These are phyloP conservation scores for Achaetomiella virescens DNA, from an alignment of 495 filamentous ascomycete species.

Conservation along the genomic window DNA sequence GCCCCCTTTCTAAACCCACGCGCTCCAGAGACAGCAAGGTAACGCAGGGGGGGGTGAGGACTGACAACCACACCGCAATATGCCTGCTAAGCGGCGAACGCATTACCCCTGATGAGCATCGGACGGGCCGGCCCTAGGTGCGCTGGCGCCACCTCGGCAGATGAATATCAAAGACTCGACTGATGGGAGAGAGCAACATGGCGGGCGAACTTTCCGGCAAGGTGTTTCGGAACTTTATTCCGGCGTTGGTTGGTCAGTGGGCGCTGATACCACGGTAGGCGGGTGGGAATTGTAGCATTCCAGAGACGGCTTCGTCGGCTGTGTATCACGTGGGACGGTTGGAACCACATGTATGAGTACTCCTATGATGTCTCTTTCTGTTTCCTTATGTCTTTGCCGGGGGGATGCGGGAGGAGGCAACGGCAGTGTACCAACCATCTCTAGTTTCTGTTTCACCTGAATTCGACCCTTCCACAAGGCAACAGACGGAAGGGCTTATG, in stretches of 20 bases:
- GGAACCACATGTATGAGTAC: neutral
- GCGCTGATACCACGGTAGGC: neutral
- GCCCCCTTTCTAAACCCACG: constrained; percentile 16
- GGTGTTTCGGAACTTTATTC: neutral
- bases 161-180: neutral
- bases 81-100: too few species aligned
- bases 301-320: neutral
- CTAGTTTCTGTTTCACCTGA: too few species aligned
- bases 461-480: too few species aligned
- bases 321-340: too few species aligned
- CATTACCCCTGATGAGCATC: too few species aligned
- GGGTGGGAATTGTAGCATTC: neutral
- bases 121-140: too few species aligned
- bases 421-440: too few species aligned
- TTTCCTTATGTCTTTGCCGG: too few species aligned
- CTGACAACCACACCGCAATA: too few species aligned
- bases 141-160: constrained; percentile 10
- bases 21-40: neutral
- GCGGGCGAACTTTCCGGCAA: neutral
- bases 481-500: too few species aligned
- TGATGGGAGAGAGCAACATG: neutral
- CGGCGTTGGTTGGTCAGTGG: neutral
- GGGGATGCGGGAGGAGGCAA: too few species aligned
- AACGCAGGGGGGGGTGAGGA: too few species aligned
- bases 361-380: neutral